Evolutionary conservation across 352 stramenopile species (phyloP).

Genomic region (Pythium utonaiense): DNA sequence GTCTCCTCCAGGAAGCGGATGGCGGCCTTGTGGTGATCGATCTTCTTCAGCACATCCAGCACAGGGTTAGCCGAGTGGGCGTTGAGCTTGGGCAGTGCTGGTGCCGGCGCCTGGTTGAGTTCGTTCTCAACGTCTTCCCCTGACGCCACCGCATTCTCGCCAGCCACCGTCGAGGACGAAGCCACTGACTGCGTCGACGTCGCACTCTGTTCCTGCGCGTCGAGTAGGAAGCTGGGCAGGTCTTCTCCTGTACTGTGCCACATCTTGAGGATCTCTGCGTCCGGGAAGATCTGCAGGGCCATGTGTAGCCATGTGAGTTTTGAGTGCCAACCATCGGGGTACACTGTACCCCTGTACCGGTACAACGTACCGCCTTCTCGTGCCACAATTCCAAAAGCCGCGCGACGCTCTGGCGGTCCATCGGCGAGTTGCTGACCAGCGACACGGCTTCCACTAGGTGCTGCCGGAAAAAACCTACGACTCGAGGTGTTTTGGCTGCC

Average conservation of each 20-base stretch:
- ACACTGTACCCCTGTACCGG: not conserved
- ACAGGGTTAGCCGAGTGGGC: conserved; percentile 71
- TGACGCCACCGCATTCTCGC: not conserved
- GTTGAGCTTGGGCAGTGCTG: conserved; percentile 71
- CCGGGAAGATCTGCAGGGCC: conserved; percentile 33
- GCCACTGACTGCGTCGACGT: not conserved
- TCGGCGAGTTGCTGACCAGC: conserved; percentile 80
- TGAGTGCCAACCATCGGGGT: not conserved
- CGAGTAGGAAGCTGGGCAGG: conserved; percentile 42
- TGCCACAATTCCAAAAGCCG: conserved; percentile 74
- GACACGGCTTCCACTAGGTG: conserved; percentile 73
- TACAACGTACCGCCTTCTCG: conserved; percentile 49
- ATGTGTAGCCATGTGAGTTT: conserved; percentile 14
- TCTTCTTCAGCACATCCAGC: conserved; percentile 75
- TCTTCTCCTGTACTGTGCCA: conserved; percentile 79
- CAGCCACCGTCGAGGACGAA: not conserved
- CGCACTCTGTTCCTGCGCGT: not conserved
- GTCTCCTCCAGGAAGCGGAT: conserved; percentile 61
- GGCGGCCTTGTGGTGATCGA: conserved; percentile 68
- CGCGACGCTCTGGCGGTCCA: conserved; percentile 75
- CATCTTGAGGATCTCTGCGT: conserved; percentile 60
- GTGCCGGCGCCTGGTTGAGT: conserved; percentile 29
- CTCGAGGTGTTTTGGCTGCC: conserved; percentile 8
- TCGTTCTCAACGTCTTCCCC: conserved; percentile 30
- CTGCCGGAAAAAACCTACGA: conserved; percentile 23